phyloP scores from a whole-genome alignment of 345 rosid species.

The Pugionium dolabratum region DNA sequence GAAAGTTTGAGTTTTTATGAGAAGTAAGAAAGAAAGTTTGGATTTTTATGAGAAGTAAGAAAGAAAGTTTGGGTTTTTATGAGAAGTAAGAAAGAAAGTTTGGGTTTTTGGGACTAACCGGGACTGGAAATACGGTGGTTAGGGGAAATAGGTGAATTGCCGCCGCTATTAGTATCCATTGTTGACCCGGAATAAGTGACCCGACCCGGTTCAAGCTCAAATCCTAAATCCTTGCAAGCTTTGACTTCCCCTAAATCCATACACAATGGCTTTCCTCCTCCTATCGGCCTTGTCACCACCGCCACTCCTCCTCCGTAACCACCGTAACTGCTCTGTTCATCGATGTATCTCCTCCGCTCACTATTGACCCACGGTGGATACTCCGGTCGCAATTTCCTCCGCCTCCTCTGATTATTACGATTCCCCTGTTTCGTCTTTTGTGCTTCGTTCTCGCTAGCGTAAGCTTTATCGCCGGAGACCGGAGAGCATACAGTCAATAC shows the following conservation, averaged over 20 bases:
- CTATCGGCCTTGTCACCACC: conserved; percentile 81
- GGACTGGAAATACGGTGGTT: conserved; percentile 92
- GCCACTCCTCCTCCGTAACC: conserved; percentile 54
- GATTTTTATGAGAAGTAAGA: too few relatives aligned
- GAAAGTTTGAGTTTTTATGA: too few relatives aligned
- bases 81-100: not conserved
- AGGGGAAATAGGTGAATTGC: conserved; percentile 83
- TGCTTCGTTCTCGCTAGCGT: conserved; percentile 81
- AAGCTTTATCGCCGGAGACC: conserved; percentile 49
- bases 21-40: too few relatives aligned
- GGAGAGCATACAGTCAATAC: conserved; percentile 5
- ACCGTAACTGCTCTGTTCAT: conserved; percentile 30
- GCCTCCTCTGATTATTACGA: conserved; percentile 37
- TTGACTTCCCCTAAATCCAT: conserved; percentile 90
- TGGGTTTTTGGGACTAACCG: conserved; percentile 46
- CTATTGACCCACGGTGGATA: conserved; percentile 43
- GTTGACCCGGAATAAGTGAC: conserved; percentile 51
- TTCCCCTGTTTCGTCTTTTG: conserved; percentile 48
- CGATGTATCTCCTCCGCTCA: conserved; percentile 37
- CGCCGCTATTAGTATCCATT: conserved; percentile 79
- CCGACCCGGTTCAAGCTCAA: conserved; percentile 67
- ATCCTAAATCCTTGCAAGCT: conserved; percentile 91
- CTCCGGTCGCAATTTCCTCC: conserved; percentile 45
- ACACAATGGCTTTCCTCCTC: conserved; percentile 76
- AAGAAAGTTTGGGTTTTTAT: too few relatives aligned